These are phyloP conservation scores for Anthracocystis walkeri DNA, from an alignment of 1,284 basidiomycete genomes.

Conservation along the genomic window DNA sequence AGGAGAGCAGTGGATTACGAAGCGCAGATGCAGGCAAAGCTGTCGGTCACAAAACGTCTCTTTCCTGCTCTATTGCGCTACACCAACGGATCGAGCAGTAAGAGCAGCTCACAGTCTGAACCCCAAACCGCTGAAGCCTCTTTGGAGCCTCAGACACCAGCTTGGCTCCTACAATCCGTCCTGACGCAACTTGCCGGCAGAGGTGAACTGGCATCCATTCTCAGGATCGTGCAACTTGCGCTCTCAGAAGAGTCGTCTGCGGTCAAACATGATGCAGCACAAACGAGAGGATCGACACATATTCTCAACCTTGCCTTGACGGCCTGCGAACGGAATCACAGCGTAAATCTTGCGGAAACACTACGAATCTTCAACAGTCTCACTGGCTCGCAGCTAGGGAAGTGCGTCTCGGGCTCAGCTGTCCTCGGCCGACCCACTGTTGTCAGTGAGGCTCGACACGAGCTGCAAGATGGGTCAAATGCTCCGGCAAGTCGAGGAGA, in stretches of 20 bases:
- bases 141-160: constrained; percentile 13
- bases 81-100: background rate
- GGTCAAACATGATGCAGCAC: background rate
- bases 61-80: constrained; percentile 28
- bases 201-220: constrained; percentile 16
- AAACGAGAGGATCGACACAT: background rate
- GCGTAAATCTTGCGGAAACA: constrained; percentile 17
- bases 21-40: constrained; percentile 27
- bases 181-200: constrained; percentile 30
- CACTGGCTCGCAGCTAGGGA: constrained; percentile 17
- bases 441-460: background rate
- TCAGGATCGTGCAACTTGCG: constrained; percentile 31
- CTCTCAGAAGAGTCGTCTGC: constrained; percentile 10
- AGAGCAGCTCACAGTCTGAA: background rate
- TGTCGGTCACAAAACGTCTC: constrained; percentile 31
- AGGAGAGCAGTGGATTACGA: constrained; percentile 5
- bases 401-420: background rate
- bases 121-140: background rate
- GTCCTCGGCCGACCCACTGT: constrained; percentile 4
- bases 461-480: too few relatives aligned
- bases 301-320: constrained; percentile 28
- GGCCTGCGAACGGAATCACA: constrained; percentile 18
- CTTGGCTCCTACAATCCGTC: constrained; percentile 40
- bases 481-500: too few relatives aligned
- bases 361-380: constrained; percentile 33